A percentile compares a stretch with the other conserved stretches of the same genome.
Evolutionary conservation across 176 grass and related monocot genomes (phyloP).

Genomic region (Saccharum spontaneum): DNA sequence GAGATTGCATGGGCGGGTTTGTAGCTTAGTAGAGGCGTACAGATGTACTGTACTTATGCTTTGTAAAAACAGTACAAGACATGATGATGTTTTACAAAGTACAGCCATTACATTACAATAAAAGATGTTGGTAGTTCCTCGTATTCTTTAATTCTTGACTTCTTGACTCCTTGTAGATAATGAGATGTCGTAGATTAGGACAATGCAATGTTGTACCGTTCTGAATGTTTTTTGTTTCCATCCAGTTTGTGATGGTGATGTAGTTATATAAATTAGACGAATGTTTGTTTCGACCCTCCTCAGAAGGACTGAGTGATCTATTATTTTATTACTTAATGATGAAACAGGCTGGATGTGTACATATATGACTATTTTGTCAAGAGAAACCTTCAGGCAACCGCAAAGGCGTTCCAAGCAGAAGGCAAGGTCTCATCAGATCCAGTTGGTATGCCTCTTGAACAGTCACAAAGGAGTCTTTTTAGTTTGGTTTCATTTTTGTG

Average conservation of each 20-base stretch:
- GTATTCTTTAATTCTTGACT: not conserved
- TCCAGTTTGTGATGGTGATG: not conserved
- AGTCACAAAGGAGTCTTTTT: not conserved
- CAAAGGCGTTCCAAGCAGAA: slow-evolving; percentile 99
- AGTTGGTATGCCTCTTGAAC: slow-evolving; percentile 63
- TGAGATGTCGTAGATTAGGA: not conserved
- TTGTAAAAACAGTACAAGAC: not conserved
- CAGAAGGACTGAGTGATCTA: slow-evolving; percentile 8
- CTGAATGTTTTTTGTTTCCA: not conserved
- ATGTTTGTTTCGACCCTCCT: slow-evolving; percentile 11
- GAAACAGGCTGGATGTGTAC: slow-evolving; percentile 97
- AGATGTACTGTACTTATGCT: not conserved
- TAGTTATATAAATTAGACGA: not conserved
- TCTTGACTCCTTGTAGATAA: not conserved
- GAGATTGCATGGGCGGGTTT: not conserved
- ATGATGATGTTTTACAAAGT: not conserved
- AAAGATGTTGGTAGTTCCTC: not conserved
- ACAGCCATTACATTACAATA: not conserved
- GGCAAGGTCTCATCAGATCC: slow-evolving; percentile 98
- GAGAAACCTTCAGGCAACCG: slow-evolving; percentile 96
- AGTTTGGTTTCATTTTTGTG: not conserved
- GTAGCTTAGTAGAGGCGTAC: not conserved
- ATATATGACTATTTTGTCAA: slow-evolving; percentile 99
- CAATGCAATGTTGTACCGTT: slow-evolving; percentile 5
- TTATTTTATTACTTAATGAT: slow-evolving; percentile 33